These are phyloP conservation scores for Talaromyces ruber DNA, from an alignment of 495 filamentous ascomycete genomes.

Conservation along the genomic window DNA sequence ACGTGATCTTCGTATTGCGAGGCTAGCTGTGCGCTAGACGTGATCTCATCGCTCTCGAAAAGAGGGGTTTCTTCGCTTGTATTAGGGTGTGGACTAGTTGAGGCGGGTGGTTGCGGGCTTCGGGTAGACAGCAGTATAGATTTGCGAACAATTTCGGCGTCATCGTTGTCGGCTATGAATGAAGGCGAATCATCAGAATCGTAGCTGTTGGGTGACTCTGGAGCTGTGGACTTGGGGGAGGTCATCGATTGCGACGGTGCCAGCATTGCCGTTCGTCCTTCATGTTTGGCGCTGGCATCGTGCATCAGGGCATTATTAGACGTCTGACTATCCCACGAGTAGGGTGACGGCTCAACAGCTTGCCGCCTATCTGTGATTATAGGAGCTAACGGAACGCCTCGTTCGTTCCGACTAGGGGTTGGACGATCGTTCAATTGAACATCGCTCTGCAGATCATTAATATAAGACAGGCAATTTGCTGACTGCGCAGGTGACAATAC, in stretches of 20 bases:
- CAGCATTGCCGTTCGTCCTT: constrained; percentile 7
- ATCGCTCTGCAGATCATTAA: neutral
- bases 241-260: constrained; percentile 9
- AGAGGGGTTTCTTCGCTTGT: constrained; percentile 37
- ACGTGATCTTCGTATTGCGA: constrained; percentile 35
- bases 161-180: constrained; percentile 49
- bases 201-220: neutral
- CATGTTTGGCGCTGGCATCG: neutral
- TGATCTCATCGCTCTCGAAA: constrained; percentile 29
- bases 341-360: constrained; percentile 49
- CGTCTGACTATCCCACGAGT: constrained; percentile 61
- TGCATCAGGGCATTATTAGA: constrained; percentile 55
- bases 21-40: constrained; percentile 45
- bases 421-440: neutral
- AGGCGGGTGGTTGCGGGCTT: constrained; percentile 18
- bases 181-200: neutral
- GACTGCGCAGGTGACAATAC: neutral
- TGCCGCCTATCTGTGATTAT: constrained; percentile 49
- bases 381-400: constrained; percentile 36
- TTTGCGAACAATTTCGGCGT: constrained; percentile 57
- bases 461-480: neutral
- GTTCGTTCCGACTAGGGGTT: constrained; percentile 7
- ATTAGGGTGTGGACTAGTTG: constrained; percentile 13
- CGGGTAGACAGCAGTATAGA: constrained; percentile 35
- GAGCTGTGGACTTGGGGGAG: neutral